These are phyloP conservation scores for Colletotrichum costaricense DNA, from an alignment of 2,329 filamentous ascomycete genomes.

Conservation along the genomic window DNA sequence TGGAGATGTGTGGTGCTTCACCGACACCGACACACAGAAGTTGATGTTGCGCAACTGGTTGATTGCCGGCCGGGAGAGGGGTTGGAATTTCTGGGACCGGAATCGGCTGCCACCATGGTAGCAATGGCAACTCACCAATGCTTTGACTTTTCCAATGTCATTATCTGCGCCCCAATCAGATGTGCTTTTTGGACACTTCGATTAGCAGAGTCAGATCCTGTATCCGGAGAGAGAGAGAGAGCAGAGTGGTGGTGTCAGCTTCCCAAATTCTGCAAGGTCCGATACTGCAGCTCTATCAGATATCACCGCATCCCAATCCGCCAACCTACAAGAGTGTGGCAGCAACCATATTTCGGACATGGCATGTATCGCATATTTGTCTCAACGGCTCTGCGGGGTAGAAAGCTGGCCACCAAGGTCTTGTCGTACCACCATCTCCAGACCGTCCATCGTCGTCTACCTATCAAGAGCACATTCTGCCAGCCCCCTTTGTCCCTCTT, in stretches of 20 bases:
- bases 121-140: not conserved
- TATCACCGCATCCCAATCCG: slow-evolving; percentile 15
- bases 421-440: slow-evolving; percentile 25
- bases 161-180: not conserved
- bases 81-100: not conserved
- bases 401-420: slow-evolving; percentile 8
- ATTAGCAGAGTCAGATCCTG: slow-evolving; percentile 5
- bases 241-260: slow-evolving; percentile 12
- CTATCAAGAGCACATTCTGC: slow-evolving; percentile 13
- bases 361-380: slow-evolving; percentile 13
- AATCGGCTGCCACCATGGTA: not conserved
- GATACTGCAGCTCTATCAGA: slow-evolving; percentile 24
- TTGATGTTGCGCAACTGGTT: slow-evolving; percentile 26
- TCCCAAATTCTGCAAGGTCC: slow-evolving; percentile 5
- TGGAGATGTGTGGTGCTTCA: slow-evolving; percentile 25
- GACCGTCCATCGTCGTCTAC: not conserved
- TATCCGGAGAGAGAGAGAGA: not conserved
- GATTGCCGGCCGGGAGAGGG: not conserved
- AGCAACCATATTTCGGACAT: slow-evolving; percentile 1
- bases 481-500: slow-evolving; percentile 15
- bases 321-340: slow-evolving; percentile 10
- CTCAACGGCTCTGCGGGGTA: slow-evolving; percentile 33
- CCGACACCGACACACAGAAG: slow-evolving; percentile 22
- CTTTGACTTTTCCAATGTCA: not conserved
- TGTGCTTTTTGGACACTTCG: not conserved